phyloP scores from a whole-genome alignment of 805 yeast genomes.

The Zygosaccharomyces lentus region DNA sequence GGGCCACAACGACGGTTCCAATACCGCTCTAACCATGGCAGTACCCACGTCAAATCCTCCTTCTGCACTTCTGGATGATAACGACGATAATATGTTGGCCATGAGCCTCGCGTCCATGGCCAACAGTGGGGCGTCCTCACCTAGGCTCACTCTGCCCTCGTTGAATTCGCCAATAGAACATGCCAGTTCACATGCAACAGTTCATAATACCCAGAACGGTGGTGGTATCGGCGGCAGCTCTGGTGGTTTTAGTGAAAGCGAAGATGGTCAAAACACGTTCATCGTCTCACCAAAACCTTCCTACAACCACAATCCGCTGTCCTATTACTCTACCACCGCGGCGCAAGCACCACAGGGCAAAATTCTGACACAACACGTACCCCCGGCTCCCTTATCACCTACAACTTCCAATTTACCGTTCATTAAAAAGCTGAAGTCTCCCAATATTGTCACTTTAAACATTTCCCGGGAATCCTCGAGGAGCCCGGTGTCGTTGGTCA shows the following conservation, averaged over 20 bases:
- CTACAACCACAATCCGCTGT: conserved; percentile 22
- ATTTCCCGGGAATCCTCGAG: conserved; percentile 33
- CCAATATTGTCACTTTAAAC: conserved; percentile 33
- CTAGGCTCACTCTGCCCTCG: conserved; percentile 29
- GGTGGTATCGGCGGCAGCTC: background rate
- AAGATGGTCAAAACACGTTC: conserved; percentile 12
- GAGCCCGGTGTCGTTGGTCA: conserved; percentile 27
- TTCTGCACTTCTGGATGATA: conserved; percentile 28
- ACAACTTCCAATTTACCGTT: conserved; percentile 27
- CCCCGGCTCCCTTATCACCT: conserved; percentile 17
- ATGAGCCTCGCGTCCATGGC: conserved; percentile 37
- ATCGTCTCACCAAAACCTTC: conserved; percentile 25
- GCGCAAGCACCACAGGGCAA: conserved; percentile 5
- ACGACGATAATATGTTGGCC: conserved; percentile 36
- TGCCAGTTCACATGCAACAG: conserved; percentile 7
- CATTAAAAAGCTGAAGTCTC: conserved; percentile 30
- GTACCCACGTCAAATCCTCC: conserved; percentile 16
- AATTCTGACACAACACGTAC: conserved; percentile 9
- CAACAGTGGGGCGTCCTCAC: conserved; percentile 35
- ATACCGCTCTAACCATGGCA: conserved; percentile 8
- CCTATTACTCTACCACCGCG: conserved; percentile 18
- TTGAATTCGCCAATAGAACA: conserved; percentile 27
- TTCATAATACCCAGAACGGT: conserved; percentile 2
- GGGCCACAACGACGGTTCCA: conserved; percentile 6
- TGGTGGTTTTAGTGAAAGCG: conserved; percentile 6